phyloP scores from a whole-genome alignment of 352 stramenopile species.

The Thraustochytrium sp. region DNA sequence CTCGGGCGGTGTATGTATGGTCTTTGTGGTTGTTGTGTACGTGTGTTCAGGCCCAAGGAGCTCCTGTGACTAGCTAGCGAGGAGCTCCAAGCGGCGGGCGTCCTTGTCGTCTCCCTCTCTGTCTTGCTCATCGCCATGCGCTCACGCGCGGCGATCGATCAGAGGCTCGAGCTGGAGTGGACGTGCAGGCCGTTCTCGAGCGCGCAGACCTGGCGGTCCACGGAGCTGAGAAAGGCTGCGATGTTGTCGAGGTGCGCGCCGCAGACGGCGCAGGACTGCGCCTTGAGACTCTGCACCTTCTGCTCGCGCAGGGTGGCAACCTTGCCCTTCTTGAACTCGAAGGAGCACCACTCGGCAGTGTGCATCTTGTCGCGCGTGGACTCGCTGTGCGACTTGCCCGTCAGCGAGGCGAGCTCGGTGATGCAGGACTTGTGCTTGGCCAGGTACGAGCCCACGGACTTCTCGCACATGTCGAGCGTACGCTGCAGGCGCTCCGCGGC shows the following conservation, averaged over 20 bases:
- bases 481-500: neutral
- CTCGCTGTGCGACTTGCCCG: conserved; percentile 14
- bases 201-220: neutral
- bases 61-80: too few species aligned
- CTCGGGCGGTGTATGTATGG: too few species aligned
- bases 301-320: conserved; percentile 34
- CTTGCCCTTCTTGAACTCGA: conserved; percentile 42
- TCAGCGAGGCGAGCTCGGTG: neutral
- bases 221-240: conserved; percentile 3
- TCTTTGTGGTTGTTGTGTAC: too few species aligned
- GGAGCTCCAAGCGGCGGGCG: too few species aligned
- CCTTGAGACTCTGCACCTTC: conserved; percentile 39
- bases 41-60: too few species aligned
- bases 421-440: conserved; percentile 29
- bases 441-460: neutral
- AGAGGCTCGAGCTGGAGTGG: neutral
- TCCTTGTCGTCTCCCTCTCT: neutral
- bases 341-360: conserved; percentile 40
- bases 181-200: conserved; percentile 38
- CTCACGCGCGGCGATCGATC: too few species aligned
- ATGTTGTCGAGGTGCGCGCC: conserved; percentile 4
- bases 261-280: conserved; percentile 5
- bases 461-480: conserved; percentile 36
- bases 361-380: conserved; percentile 20
- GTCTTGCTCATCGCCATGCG: neutral